A percentile compares a stretch with the other conserved stretches of the same genome.
Conservation (phyloP, 495 filamentous ascomycete genomes). For the Rhypophila decipiens region DNA sequence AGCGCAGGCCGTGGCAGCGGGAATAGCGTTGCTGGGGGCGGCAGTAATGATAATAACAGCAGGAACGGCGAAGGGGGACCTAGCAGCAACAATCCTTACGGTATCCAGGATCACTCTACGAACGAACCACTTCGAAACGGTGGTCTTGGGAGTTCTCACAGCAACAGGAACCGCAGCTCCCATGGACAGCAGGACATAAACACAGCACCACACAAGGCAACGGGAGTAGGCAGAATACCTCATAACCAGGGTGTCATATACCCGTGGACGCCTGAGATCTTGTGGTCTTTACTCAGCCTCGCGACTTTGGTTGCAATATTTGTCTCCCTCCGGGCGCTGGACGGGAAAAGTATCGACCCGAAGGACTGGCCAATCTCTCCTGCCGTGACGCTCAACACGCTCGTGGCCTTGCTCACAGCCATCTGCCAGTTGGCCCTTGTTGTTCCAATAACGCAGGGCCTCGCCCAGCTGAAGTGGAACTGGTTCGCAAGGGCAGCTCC, state of each 20-base stretch:
- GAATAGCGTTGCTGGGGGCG: too few relatives aligned
- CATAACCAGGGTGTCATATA: neutral
- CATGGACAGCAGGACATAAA: too few relatives aligned
- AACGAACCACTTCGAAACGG: too few relatives aligned
- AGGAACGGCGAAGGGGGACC: too few relatives aligned
- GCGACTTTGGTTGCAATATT: constrained; percentile 24
- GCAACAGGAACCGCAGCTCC: too few relatives aligned
- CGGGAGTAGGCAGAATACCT: too few relatives aligned
- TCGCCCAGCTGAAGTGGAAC: constrained; percentile 46
- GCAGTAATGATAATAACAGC: too few relatives aligned
- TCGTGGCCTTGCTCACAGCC: constrained; percentile 39
- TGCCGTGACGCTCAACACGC: constrained; percentile 43
- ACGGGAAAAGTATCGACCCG: constrained; percentile 32
- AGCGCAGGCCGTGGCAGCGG: too few relatives aligned
- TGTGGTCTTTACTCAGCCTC: constrained; percentile 16
- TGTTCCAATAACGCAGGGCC: constrained; percentile 30
- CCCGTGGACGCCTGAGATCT: constrained; percentile 18
- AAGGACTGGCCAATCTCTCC: constrained; percentile 42
- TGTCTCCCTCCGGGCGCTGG: constrained; percentile 29
- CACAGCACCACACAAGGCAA: too few relatives aligned
- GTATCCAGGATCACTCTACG: too few relatives aligned
- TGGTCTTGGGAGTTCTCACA: too few relatives aligned
- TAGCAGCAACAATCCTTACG: too few relatives aligned
- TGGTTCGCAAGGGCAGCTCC: constrained; percentile 38
- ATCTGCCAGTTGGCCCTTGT: constrained; percentile 34